These are phyloP conservation scores for Ogataea pilisensis DNA, from an alignment of 805 yeast species.

Conservation along the genomic window DNA sequence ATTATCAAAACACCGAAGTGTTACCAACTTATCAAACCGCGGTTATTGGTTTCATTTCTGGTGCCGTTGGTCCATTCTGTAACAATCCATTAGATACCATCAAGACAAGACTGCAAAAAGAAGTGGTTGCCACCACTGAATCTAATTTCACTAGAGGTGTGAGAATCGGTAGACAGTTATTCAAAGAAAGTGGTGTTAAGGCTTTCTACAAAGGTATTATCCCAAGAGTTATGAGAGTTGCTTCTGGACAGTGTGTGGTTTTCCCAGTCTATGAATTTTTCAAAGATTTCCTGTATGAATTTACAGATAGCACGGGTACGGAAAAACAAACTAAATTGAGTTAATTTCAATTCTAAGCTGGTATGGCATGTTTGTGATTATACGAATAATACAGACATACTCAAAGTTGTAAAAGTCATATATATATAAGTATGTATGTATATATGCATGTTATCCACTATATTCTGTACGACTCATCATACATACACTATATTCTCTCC, in stretches of 20 bases:
- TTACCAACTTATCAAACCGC: conserved; percentile 96
- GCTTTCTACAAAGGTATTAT: conserved; percentile 96
- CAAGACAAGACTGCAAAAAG: conserved; percentile 94
- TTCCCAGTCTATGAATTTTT: conserved; percentile 94
- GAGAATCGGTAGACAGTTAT: conserved; percentile 74
- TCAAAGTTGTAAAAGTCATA: no score
- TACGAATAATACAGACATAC: no score
- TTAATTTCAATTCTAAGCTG: background rate
- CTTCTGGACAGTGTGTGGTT: conserved; percentile 98
- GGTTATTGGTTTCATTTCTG: conserved; percentile 82
- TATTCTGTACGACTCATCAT: no score
- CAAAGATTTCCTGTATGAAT: conserved; percentile 55
- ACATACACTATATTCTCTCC: no score
- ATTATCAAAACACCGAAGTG: conserved; percentile 48
- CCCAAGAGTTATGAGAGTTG: conserved; percentile 98
- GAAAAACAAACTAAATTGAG: conserved; percentile 14
- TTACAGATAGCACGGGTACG: conserved; percentile 22
- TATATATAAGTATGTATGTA: no score
- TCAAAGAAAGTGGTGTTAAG: conserved; percentile 82
- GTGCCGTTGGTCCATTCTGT: conserved; percentile 96
- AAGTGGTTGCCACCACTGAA: conserved; percentile 57
- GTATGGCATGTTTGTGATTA: no score
- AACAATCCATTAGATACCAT: conserved; percentile 97
- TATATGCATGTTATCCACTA: no score
- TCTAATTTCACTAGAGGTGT: conserved; percentile 74